Base-by-base conservation (phyloP, 768 basidiomycete species). In the Phallus indusiatus region DNA sequence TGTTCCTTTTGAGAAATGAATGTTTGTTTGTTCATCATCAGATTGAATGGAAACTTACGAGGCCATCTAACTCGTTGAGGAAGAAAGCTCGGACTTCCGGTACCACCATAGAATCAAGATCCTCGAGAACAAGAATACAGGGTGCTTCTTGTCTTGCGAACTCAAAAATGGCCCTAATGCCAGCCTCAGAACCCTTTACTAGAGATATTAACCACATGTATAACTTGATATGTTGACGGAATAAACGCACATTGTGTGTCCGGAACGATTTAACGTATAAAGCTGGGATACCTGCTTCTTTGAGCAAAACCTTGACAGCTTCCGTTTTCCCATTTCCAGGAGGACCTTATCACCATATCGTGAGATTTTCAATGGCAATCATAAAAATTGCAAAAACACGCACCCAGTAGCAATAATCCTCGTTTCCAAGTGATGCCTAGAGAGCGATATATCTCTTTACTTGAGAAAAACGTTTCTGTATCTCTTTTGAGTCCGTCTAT, bases 231-330 rank as follows among this genome's bases (percentile, higher is more conserved):
- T 46, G n/a, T n/a, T n/a, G n/a, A n/a, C n/a, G 16, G 35, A n/a
- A 18, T 47, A 48, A 36, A 24, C 47, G 18, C 20, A 54, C 18
- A 18, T 22, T 52, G 72, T 63, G 55, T 74, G 74, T 73, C 21
- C 62, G 64, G 64, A 78, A 74, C 8, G 72, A 71, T 63, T 73
- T 74, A 59, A 78, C 76, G 61, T 76, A 76, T 17, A 78, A 67
- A 28, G 68, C 63, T 20, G 69, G 69, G 8, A 70, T 64, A 10
- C 62, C 67, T 37, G 63, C 63, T 48, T 72, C 70, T 8, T 64
- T 61, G 4, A 68, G 55, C 34, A 67, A 46, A 0, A 76, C 76
- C 57, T 69, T 69, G 50, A 69, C 61, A 17, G 62, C 64, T 64
- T 76, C 74, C n/a, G 70, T 71, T 60, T 72, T 73, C 10, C 76